Evolutionary conservation across 495 filamentous ascomycete species (phyloP).

Genomic region (Tuber umbilicatum): DNA sequence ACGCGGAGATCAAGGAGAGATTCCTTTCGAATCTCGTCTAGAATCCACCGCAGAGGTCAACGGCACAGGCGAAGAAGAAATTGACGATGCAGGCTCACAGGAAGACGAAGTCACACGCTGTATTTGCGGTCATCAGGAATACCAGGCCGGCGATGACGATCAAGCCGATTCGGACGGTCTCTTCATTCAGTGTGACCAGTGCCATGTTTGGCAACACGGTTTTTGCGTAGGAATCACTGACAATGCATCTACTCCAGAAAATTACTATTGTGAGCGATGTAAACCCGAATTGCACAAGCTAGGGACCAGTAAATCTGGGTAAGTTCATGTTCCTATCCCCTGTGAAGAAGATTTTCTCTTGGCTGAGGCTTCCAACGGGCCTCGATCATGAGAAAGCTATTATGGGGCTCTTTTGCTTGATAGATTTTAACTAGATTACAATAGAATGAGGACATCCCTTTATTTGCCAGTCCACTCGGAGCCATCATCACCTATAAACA

Average conservation of each 20-base stretch:
- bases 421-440: conserved; percentile 35
- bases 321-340: conserved; percentile 44
- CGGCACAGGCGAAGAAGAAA: conserved; percentile 58
- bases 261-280: conserved; percentile 97
- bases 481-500: conserved; percentile 34
- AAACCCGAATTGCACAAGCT: conserved; percentile 84
- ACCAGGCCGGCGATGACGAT: conserved; percentile 73
- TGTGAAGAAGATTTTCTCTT: neutral
- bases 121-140: conserved; percentile 89
- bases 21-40: conserved; percentile 34
- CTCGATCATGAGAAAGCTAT: neutral
- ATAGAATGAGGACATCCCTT: conserved; percentile 59
- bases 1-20: conserved; percentile 54
- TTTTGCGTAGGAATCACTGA: conserved; percentile 97
- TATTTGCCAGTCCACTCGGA: conserved; percentile 57
- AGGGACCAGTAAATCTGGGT: conserved; percentile 76
- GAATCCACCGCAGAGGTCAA: conserved; percentile 48
- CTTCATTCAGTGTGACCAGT: conserved; percentile 96
- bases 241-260: conserved; percentile 80
- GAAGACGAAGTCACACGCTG: conserved; percentile 93
- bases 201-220: conserved; percentile 98
- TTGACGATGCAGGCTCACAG: conserved; percentile 50
- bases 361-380: neutral
- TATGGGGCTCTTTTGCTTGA: conserved; percentile 5
- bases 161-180: conserved; percentile 79